Percentiles rank a stretch among this genome's conserved stretches.
Evolutionary conservation across 108 stramenopile species (phyloP).

Genomic region (Fistulifera pelliculosa): DNA sequence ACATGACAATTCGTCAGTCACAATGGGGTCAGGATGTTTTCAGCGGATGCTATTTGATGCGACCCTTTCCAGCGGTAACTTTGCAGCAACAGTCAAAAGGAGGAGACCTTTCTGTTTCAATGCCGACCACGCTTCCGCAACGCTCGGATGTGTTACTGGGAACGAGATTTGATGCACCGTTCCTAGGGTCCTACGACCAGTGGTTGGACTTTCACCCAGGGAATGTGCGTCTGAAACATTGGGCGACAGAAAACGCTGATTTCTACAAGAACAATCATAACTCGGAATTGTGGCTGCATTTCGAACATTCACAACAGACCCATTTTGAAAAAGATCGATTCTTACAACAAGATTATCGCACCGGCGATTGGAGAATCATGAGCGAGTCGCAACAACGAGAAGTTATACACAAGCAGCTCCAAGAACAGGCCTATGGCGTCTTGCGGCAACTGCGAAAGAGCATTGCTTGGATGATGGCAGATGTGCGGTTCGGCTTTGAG

Average conservation of each 20-base stretch:
- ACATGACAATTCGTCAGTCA: slow-evolving; percentile 1
- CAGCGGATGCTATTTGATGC: slow-evolving; percentile 20
- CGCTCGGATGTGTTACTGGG: slow-evolving; percentile 40
- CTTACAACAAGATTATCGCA: slow-evolving; percentile 39
- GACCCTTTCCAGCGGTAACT: slow-evolving; percentile 23
- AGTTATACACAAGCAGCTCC: slow-evolving; percentile 12
- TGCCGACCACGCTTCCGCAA: slow-evolving; percentile 30
- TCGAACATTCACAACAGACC: not conserved
- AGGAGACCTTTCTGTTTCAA: not conserved
- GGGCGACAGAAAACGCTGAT: not conserved
- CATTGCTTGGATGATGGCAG: slow-evolving; percentile 18
- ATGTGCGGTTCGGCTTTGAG: slow-evolving; percentile 26
- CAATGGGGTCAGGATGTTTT: slow-evolving; percentile 23
- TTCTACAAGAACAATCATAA: not conserved
- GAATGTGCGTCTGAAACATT: slow-evolving; percentile 23
- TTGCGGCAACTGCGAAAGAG: slow-evolving; percentile 10
- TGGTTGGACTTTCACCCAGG: slow-evolving; percentile 55
- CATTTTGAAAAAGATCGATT: slow-evolving; percentile 19
- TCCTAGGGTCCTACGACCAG: slow-evolving; percentile 30
- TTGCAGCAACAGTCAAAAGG: too few relatives aligned
- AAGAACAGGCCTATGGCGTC: slow-evolving; percentile 5
- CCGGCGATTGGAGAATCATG: slow-evolving; percentile 38
- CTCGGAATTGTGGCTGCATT: not conserved
- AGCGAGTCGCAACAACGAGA: slow-evolving; percentile 8
- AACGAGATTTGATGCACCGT: slow-evolving; percentile 24